Base-by-base conservation (phyloP, 768 basidiomycete species). In the Gloeostereum incarnatum region DNA sequence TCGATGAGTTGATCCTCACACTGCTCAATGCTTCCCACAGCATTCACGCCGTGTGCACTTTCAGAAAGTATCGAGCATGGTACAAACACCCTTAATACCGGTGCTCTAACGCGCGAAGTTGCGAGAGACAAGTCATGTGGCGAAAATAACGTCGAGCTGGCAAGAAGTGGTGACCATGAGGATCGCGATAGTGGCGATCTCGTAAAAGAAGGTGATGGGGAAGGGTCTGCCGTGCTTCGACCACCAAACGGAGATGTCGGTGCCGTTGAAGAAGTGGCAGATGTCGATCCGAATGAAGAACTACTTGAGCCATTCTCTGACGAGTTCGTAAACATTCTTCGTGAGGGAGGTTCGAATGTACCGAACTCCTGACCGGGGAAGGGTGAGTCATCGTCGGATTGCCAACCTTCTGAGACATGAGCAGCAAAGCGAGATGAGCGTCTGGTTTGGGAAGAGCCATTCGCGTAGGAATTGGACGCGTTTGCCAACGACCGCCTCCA, bases 1-100 rank as follows among this genome's bases (percentile, higher is more conserved):
- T 68, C 63, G n/a, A 73, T 59, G 4, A 90, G 66, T 51, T 87
- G 82, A 22, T 74, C 68, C 49, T 85, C 79, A 52, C 84, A 88
- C 8, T 62, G 61, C 7, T 65, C 51, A 31, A 85, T 59, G 32
- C 66, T 66, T 5, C 7, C 30, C 7, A 37, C 13, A 11, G 41
- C 21, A n/a, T 14, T 24, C 29, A 17, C 22, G 17, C 31, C 36
- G 25, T 59, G 56, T 6, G 56, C 57, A 27, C 50, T 53, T 14
- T 60, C 63, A 26, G 72, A 65, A 29, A 84, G 63, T 3, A 58
- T 60, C 1, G 72, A 61, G 46, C 81, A 86, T 2, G 86, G 86
- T 18, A 83, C 75, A 45, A 82, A 90, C 34, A 83, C 74, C 19
- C 81, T 78, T 32, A 81, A 61, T 34, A 89, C 63, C 1, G 86